Evolutionary conservation across 2,329 filamentous ascomycete species (phyloP).

Genomic region (Alternaria solani): DNA sequence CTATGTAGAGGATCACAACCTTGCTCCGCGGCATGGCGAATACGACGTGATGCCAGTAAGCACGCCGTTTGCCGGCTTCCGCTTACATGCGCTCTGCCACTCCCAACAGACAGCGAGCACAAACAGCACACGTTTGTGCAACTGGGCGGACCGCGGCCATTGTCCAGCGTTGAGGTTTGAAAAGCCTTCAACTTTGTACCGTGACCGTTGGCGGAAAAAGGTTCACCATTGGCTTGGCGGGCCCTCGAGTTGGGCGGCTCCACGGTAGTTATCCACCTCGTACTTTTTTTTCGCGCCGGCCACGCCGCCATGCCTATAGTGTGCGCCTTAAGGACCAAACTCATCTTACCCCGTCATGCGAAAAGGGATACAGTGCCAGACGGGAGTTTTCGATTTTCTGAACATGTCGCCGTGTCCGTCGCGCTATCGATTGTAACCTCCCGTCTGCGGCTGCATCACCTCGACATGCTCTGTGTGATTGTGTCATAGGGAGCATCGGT

Average conservation of each 20-base stretch:
- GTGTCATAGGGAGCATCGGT: conserved; percentile 1
- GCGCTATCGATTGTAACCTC: conserved; percentile 24
- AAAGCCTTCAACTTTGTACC: conserved; percentile 1
- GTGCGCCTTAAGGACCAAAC: conserved; percentile 9
- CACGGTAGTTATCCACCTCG: conserved; percentile 14
- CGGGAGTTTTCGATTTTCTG: conserved; percentile 22
- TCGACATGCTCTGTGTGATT: background rate
- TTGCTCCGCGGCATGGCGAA: conserved; percentile 1
- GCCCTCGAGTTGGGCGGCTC: conserved; percentile 12
- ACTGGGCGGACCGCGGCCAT: background rate
- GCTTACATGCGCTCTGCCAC: background rate
- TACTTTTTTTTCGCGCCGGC: conserved; percentile 22
- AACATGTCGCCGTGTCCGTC: conserved; percentile 10
- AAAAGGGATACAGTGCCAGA: conserved; percentile 18
- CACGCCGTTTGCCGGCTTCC: background rate
- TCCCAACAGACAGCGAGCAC: conserved; percentile 2
- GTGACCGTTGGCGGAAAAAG: background rate
- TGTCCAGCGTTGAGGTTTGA: conserved; percentile 15
- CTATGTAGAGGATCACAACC: background rate
- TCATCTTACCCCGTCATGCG: conserved; percentile 15
- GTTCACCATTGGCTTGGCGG: conserved; percentile 9
- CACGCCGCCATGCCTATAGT: conserved; percentile 11
- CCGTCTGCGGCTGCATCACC: background rate
- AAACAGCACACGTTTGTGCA: background rate
- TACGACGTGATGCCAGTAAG: conserved; percentile 1